Evolutionary conservation across 768 basidiomycete genomes (phyloP).

Genomic region (Pisolithus marmoratus): DNA sequence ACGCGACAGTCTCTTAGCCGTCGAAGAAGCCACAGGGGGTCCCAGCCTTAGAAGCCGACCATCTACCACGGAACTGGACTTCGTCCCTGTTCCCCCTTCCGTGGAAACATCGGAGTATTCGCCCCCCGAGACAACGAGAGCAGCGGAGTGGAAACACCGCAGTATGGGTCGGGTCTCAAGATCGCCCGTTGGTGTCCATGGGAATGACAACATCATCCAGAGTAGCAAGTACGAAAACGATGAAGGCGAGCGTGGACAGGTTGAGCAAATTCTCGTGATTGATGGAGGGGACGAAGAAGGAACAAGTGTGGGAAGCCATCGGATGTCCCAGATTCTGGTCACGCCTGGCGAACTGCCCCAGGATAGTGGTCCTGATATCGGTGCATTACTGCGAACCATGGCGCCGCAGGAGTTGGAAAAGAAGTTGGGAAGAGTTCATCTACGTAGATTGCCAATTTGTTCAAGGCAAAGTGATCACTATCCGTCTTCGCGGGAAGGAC

Average conservation of each 20-base stretch:
- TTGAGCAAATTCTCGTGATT: no score
- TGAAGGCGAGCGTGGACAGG: background rate
- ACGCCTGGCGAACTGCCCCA: no score
- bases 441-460: conserved; percentile 10
- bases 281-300: no score
- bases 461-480: conserved; percentile 5
- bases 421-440: conserved; percentile 11
- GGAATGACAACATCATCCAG: background rate
- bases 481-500: background rate
- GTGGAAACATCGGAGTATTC: conserved; percentile 18
- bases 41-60: background rate
- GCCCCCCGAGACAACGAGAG: conserved; percentile 24
- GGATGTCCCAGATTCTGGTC: no score
- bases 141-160: conserved; percentile 20
- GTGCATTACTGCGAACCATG: background rate
- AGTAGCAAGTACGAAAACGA: background rate
- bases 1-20: background rate
- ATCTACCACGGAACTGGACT: conserved; percentile 2
- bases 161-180: background rate
- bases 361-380: background rate
- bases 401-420: conserved; percentile 10
- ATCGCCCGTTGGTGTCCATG: background rate
- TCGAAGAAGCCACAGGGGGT: background rate
- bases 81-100: conserved; percentile 9
- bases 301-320: no score